Evolutionary conservation across 805 yeast genomes (phyloP).

Genomic region (Ogataea ganodermae): DNA sequence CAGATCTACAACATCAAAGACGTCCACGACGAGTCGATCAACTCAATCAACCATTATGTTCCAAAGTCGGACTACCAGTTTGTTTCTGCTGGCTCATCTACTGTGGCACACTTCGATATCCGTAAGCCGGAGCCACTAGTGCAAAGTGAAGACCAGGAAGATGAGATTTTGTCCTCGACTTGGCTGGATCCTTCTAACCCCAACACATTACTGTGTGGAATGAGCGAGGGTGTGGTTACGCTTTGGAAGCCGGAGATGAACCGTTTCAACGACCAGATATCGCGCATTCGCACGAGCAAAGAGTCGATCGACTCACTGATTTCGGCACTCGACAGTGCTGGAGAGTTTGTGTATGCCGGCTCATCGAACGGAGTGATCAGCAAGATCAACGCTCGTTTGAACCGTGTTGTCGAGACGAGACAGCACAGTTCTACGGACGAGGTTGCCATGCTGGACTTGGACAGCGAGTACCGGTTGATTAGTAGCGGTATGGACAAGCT

Average conservation of each 20-base stretch:
- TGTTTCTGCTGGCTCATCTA: slow-evolving; percentile 79
- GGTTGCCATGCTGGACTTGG: slow-evolving; percentile 75
- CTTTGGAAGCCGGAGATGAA: slow-evolving; percentile 79
- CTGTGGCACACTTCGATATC: slow-evolving; percentile 74
- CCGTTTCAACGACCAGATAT: slow-evolving; percentile 72
- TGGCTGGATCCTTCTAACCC: slow-evolving; percentile 65
- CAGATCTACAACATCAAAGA: slow-evolving; percentile 48
- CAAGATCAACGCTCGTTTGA: slow-evolving; percentile 63
- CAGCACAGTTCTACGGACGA: slow-evolving; percentile 73
- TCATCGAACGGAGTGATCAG: slow-evolving; percentile 73
- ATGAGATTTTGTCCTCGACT: slow-evolving; percentile 79
- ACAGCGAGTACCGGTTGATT: slow-evolving; percentile 73
- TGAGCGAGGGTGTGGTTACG: slow-evolving; percentile 88
- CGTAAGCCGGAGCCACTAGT: slow-evolving; percentile 59
- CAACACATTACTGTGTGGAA: slow-evolving; percentile 61
- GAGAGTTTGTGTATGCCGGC: slow-evolving; percentile 72
- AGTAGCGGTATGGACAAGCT: slow-evolving; percentile 83
- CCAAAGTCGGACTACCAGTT: slow-evolving; percentile 76
- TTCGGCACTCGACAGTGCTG: slow-evolving; percentile 55
- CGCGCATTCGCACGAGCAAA: slow-evolving; percentile 67
- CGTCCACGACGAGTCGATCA: slow-evolving; percentile 78
- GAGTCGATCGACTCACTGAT: slow-evolving; percentile 69
- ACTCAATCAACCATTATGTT: slow-evolving; percentile 69
- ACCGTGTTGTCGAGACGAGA: slow-evolving; percentile 65
- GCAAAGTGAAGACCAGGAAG: slow-evolving; percentile 88